Base-by-base conservation (phyloP, 345 rosid genomes). In the Luvunga scandens region DNA sequence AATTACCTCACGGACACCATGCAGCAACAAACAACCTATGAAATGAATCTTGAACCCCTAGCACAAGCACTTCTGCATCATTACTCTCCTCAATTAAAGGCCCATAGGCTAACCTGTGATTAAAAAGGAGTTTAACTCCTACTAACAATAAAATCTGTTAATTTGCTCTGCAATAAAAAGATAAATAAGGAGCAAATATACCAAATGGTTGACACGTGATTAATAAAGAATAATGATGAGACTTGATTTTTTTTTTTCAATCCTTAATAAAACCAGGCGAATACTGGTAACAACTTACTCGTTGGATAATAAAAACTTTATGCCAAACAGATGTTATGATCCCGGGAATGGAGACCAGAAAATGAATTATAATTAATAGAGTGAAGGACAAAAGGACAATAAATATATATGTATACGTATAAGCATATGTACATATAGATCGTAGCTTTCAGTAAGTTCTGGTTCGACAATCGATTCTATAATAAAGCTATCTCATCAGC, bases 1-100 rank as follows among this genome's bases (percentile, higher is more conserved):
- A 31, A 61, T 75, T 88, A 92, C 98, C 98, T 95, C 96, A 72
- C 97, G 89, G 72, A 93, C 93, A 81, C 97, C 99, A 73, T 95
- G 99, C 79, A 93, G 87, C 82, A 95, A 80, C 48, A 42, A 13
- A 42, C 86, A 95, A 86, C 85, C 99, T 85, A 55, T 89, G 98
- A 72, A 93, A 95, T 31, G 98, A 94, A 78, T 95, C 99, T 85
- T 91, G 94, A 83, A 95, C 94, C 80, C 73, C 79, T 42, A 93
- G 83, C 31, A 82, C 81, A 63, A 95, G 94, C 72, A 83, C 86
- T 31, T 90, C 93, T 61, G 86, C 92, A 72, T 87, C 89, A 62
- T 74, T 72, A 22, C 87, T 81, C 70, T 86, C 90, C 55, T 80
- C 81, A 61, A 93, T 81, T 84, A 92, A 93, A 16, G 86, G n/a